Conservation (phyloP, 2,329 filamentous ascomycete genomes). For the Cytospora leucostoma region DNA sequence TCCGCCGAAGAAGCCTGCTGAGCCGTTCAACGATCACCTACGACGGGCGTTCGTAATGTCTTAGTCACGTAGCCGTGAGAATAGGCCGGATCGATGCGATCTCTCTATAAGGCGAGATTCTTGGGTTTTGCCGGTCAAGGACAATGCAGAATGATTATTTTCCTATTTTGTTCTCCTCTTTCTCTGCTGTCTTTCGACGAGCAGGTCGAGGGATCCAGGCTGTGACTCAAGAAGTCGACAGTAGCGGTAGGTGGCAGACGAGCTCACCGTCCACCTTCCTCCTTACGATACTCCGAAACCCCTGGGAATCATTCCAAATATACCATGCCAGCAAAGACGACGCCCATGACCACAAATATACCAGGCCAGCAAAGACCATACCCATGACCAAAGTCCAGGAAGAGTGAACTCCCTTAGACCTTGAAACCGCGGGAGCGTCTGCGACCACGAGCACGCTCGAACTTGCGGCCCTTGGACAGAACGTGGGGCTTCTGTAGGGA, state of each 20-base stretch:
- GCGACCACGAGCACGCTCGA: constrained; percentile 98
- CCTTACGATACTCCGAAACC: too few species aligned
- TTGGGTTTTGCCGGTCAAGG: too few species aligned
- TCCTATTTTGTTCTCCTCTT: too few species aligned
- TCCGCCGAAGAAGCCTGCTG: constrained; percentile 9
- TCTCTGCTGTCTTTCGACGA: too few species aligned
- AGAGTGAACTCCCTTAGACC: constrained; percentile 69
- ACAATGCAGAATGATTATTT: too few species aligned
- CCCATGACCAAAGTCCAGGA: constrained; percentile 21
- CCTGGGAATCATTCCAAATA: constrained; percentile 10
- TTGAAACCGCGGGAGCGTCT: constrained; percentile 99
- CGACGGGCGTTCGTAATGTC: not conserved
- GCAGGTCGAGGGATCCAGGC: too few species aligned
- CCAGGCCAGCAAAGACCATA: constrained; percentile 7
- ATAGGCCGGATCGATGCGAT: not conserved
- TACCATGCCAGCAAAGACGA: constrained; percentile 26
- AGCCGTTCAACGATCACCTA: not conserved
- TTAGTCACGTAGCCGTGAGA: not conserved
- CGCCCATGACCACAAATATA: constrained; percentile 10
- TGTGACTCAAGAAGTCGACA: too few species aligned
- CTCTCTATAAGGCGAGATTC: not conserved
- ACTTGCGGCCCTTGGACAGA: constrained; percentile 99
- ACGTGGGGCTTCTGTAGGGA: constrained; percentile 82
- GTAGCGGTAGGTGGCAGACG: too few species aligned
- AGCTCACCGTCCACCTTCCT: too few species aligned